Base-by-base conservation (phyloP, 2,329 filamentous ascomycete genomes). In the Fusarium bulbicola region DNA sequence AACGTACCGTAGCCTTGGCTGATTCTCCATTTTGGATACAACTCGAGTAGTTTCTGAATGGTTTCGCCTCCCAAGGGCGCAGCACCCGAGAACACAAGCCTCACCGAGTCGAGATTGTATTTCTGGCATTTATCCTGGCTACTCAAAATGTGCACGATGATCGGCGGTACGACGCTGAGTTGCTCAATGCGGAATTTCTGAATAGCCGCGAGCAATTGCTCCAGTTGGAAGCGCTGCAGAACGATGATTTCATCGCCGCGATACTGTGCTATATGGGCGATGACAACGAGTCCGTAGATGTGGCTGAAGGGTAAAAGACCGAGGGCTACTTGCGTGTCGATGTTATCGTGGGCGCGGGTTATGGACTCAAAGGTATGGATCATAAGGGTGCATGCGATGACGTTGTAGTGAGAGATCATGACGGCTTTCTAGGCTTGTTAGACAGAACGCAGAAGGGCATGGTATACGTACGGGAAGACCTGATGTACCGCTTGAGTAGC, bases 401-500 rank as follows among this genome's bases (percentile, higher is more conserved):
- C 91, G 74, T 95, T 95, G 42, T 85, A 84, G 79, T 95, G 93
- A 8, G 92, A 93, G 66, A 95, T 92, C 92, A 93, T 95, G 49
- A 95, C 93, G 39, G 92, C 93, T 91, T 95, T 94, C 89, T 93
- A 64, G 6, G 3, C 10, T 52, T 34, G 40, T 65, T 37, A 72
- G 58, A 30, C 6, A 28, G 4, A 1, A 10, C 10, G 1, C 1
- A 5, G 0, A 7, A 16, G 7, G 11, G 1, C 1, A 2, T 14
- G 24, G 15, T 9, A 30, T 9, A 36, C 37, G 65, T 84, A 92
- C 91, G 18, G 93, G 93, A 40, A 95, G 82, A 6, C 93, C 93
- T 21, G 92, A 95, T 2, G 93, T 95, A 10, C 93, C 93, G 78
- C 91, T 93, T 0, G 92, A 94, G 80, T 94, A 95, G 82, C 92